Evolutionary conservation across 2,329 filamentous ascomycete genomes (phyloP), one percentile per base, ranked within the genome.

Genomic region (Rugonectria rugulosa): DNA sequence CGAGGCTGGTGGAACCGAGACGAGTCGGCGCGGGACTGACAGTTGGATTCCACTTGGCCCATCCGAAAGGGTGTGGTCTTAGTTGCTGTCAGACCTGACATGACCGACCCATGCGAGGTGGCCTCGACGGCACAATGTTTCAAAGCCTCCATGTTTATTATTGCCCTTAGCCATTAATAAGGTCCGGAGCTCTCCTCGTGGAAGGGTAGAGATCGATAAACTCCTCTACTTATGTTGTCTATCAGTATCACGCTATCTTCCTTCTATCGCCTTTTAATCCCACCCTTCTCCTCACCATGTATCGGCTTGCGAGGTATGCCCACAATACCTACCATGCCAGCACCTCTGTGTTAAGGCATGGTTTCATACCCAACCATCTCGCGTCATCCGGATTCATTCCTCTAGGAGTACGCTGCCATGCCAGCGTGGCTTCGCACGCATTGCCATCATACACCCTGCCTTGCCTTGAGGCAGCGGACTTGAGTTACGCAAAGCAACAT

Each of bases 401-500:
- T 5, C 43, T 17, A 5, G 7, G 7, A 31, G 12, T 17, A 10
- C 53, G 52, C 10, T 14, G 23, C 2, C 44, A 57, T 36, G 43
- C 49, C 11, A 62, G 56, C 2, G 8, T 45, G 12, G 46, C 21
- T 3, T n/a, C n/a, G n/a, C n/a, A n/a, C n/a, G n/a, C n/a, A n/a
- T n/a, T n/a, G n/a, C n/a, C n/a, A n/a, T n/a, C n/a, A n/a, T n/a
- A n/a, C n/a, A 29, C 32, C 5, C 47, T 63, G 2, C 55, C 60
- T n/a, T 32, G 32, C 4, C 4, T 68, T 8, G 41, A 64, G 3
- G 66, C 56, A 1, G 48, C 59, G 1, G 38, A 48, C 14, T 36
- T 66, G 8, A 50, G 42, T 7, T 52, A 43, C 10, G 64, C 66
- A 10, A 37, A 55, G 9, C n/a, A 61, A 9, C 36, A 40, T 1